These are phyloP conservation scores for Aeschynomene evenia DNA, from an alignment of 306 rosid species.

Conservation along the genomic window DNA sequence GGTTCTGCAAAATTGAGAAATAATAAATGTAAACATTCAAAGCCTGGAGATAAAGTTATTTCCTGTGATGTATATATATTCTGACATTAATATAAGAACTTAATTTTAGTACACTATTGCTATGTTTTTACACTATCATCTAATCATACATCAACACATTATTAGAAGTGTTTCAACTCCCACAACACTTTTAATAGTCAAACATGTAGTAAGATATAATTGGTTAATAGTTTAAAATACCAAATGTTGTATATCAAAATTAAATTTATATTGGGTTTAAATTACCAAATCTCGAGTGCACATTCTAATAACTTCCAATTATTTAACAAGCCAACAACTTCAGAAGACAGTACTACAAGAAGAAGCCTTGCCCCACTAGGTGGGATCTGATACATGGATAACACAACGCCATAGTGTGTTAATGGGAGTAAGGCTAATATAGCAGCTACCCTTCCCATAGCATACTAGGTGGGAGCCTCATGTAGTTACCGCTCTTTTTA, in stretches of 20 bases:
- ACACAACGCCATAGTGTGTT: too few species aligned
- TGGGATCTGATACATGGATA: too few species aligned
- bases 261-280: background rate
- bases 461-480: too few species aligned
- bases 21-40: constrained; percentile 9
- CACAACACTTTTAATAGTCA: too few species aligned
- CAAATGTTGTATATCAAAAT: background rate
- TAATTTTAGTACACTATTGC: background rate
- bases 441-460: too few species aligned
- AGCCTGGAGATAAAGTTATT: background rate
- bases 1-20: constrained; percentile 68
- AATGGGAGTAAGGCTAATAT: too few species aligned
- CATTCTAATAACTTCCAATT: background rate
- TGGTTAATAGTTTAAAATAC: background rate
- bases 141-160: background rate
- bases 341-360: too few species aligned
- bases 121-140: background rate
- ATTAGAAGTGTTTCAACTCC: too few species aligned
- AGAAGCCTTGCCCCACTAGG: too few species aligned
- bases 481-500: too few species aligned
- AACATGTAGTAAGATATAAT: too few species aligned
- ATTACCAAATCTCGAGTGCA: background rate
- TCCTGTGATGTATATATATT: background rate
- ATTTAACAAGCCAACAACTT: too few species aligned
- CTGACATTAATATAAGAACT: background rate